These are phyloP conservation scores for Ambrosia trifida DNA, from an alignment of 129 eudicot genomes.

Conservation along the genomic window DNA sequence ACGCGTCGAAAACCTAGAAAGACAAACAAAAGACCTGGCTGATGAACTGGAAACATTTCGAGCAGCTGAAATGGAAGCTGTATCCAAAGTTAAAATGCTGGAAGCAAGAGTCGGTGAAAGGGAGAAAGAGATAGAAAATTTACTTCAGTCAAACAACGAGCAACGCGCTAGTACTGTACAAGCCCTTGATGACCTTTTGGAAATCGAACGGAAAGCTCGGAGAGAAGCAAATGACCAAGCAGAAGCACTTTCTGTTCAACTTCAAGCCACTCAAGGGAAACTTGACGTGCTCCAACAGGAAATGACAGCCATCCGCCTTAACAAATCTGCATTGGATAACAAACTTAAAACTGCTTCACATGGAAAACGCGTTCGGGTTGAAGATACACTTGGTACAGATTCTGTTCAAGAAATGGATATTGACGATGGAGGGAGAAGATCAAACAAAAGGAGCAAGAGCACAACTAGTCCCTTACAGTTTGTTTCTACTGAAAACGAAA, in stretches of 20 bases:
- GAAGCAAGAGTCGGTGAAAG: conserved; percentile 77
- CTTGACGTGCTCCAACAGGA: conserved; percentile 81
- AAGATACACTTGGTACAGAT: conserved; percentile 69
- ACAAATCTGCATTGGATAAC: conserved; percentile 72
- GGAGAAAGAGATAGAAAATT: conserved; percentile 75
- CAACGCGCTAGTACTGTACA: conserved; percentile 76
- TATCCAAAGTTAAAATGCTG: conserved; percentile 58
- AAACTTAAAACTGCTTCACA: conserved; percentile 75
- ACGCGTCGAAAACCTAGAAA: conserved; percentile 62
- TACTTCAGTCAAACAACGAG: conserved; percentile 72
- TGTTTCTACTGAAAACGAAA: conserved; percentile 50
- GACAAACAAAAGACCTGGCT: conserved; percentile 60
- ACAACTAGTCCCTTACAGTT: conserved; percentile 58
- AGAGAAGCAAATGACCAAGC: conserved; percentile 86
- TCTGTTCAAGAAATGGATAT: conserved; percentile 64
- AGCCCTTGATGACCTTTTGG: conserved; percentile 66
- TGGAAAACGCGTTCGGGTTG: conserved; percentile 70
- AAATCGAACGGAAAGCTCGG: conserved; percentile 78
- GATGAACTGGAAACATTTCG: conserved; percentile 51
- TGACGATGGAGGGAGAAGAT: conserved; percentile 44
- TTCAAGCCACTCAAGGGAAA: conserved; percentile 82
- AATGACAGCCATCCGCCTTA: conserved; percentile 61
- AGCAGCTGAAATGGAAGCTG: conserved; percentile 72
- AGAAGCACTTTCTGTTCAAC: conserved; percentile 81
- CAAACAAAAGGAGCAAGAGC: conserved; percentile 62